These are phyloP conservation scores for Chaetomium sp. DNA, from an alignment of 2,329 filamentous ascomycete species.

Conservation along the genomic window DNA sequence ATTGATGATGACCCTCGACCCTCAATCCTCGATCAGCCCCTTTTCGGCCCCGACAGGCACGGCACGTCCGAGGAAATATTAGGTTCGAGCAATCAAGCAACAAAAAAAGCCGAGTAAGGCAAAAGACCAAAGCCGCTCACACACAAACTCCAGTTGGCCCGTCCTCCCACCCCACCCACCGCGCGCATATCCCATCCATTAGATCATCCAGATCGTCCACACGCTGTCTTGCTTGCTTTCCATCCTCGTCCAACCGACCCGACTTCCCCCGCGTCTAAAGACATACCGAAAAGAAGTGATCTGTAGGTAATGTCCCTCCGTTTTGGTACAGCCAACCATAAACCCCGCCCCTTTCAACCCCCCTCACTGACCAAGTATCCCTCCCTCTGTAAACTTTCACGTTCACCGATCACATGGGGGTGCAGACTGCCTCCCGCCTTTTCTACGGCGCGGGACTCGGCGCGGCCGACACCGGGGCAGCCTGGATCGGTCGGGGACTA, in stretches of 20 bases:
- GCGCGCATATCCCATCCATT: constrained; percentile 7
- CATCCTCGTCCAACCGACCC: neutral
- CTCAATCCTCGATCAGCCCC: neutral
- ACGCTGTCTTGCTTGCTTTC: neutral
- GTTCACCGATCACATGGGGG: neutral
- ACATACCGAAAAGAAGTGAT: neutral
- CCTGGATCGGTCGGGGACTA: constrained; percentile 4
- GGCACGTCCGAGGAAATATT: neutral
- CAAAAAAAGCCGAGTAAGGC: neutral
- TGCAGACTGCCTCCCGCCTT: neutral
- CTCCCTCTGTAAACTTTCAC: neutral
- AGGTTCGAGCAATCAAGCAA: neutral
- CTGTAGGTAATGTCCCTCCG: neutral
- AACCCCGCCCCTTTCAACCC: neutral
- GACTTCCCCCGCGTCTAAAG: neutral
- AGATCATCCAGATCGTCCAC: constrained; percentile 17
- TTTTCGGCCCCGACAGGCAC: neutral
- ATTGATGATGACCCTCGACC: neutral
- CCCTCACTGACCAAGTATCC: neutral
- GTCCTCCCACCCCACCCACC: neutral
- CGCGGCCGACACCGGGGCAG: constrained; percentile 2
- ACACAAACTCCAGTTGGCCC: constrained; percentile 10
- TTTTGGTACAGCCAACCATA: neutral
- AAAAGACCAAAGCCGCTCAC: constrained; percentile 2
- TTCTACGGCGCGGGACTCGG: constrained; percentile 17